A percentile compares a stretch with the other conserved stretches of the same genome.
Evolutionary conservation across 2,329 filamentous ascomycete species (phyloP).

Genomic region (Claviceps maximensis): DNA sequence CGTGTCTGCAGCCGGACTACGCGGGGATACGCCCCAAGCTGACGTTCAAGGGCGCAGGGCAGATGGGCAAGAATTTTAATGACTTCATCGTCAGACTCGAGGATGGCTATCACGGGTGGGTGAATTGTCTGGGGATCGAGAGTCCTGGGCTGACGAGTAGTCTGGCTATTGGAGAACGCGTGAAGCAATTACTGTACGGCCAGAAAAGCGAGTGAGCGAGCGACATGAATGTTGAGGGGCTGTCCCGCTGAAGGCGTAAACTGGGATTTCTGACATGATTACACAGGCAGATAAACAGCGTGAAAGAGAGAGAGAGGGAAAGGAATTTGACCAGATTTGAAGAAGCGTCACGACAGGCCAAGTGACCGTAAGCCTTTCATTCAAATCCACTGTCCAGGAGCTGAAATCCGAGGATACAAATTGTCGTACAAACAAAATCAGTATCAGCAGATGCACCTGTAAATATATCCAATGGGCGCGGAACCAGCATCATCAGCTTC

Average conservation of each 20-base stretch:
- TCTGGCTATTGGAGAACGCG: constrained; percentile 73
- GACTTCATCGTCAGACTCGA: constrained; percentile 77
- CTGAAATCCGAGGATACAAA: not conserved
- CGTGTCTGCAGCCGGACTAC: constrained; percentile 65
- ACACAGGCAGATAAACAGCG: not conserved
- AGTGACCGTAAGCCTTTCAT: not conserved
- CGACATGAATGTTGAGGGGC: not conserved
- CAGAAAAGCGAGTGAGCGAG: not conserved
- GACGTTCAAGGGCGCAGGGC: constrained; percentile 43
- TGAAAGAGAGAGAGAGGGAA: not conserved
- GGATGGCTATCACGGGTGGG: constrained; percentile 65
- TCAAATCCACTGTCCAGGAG: not conserved
- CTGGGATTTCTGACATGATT: not conserved
- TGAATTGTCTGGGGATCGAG: constrained; percentile 87
- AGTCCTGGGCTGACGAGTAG: constrained; percentile 82
- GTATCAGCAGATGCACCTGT: not conserved
- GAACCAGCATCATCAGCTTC: not conserved
- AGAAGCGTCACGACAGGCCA: not conserved
- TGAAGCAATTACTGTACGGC: constrained; percentile 39
- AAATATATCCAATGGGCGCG: not conserved
- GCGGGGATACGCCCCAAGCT: constrained; percentile 87
- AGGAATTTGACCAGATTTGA: not conserved
- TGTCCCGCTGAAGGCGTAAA: too few relatives aligned
- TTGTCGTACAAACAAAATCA: not conserved
- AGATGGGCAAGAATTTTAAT: constrained; percentile 53